Percentiles rank a stretch among this genome's conserved stretches.
These are phyloP conservation scores for Globisporangium middletonii DNA, from an alignment of 352 stramenopile genomes.

Conservation along the genomic window DNA sequence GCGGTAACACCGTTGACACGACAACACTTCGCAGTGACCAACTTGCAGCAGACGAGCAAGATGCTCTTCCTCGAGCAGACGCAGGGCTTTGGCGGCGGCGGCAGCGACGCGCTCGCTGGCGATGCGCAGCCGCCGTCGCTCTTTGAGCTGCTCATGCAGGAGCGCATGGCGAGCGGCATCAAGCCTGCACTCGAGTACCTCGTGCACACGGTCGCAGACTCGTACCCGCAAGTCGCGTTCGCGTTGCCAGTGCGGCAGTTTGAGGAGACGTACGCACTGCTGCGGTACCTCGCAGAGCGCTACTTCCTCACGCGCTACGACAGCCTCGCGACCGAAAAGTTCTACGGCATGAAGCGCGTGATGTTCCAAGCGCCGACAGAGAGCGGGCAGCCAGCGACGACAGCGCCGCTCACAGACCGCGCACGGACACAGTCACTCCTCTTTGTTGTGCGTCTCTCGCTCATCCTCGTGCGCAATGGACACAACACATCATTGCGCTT, in stretches of 20 bases:
- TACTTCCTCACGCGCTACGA: slow-evolving; percentile 80
- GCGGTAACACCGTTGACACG: neutral
- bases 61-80: slow-evolving; percentile 84
- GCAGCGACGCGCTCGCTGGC: slow-evolving; percentile 2
- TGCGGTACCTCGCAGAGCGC: slow-evolving; percentile 49
- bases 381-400: slow-evolving; percentile 12
- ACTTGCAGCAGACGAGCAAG: neutral
- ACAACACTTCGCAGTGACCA: neutral
- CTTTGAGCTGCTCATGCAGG: slow-evolving; percentile 86
- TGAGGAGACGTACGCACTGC: slow-evolving; percentile 74
- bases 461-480: neutral
- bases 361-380: slow-evolving; percentile 19
- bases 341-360: slow-evolving; percentile 84
- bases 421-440: slow-evolving; percentile 51
- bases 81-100: slow-evolving; percentile 45
- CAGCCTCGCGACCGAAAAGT: slow-evolving; percentile 73
- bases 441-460: slow-evolving; percentile 33
- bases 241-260: slow-evolving; percentile 53
- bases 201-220: slow-evolving; percentile 60
- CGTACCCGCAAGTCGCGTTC: slow-evolving; percentile 57
- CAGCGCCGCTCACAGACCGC: slow-evolving; percentile 30
- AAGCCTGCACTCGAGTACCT: slow-evolving; percentile 77
- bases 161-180: slow-evolving; percentile 71
- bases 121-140: slow-evolving; percentile 44
- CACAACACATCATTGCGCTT: neutral